phyloP scores from a whole-genome alignment of 345 rosid species.

The Theobroma cacao region DNA sequence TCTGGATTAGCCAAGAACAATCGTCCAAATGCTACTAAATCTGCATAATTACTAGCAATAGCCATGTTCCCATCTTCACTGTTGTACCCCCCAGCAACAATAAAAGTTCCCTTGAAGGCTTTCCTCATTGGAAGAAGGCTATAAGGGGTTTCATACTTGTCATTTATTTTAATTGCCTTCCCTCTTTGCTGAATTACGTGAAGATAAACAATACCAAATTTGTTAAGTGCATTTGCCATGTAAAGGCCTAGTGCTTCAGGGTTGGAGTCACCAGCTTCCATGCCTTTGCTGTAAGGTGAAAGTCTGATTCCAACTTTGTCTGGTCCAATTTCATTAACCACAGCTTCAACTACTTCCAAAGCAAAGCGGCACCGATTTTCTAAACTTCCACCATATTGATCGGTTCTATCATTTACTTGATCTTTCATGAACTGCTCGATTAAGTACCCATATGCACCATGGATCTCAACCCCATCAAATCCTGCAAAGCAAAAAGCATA shows the following conservation, averaged over 20 bases:
- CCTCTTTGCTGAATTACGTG: neutral
- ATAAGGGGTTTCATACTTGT: neutral
- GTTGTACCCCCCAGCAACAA: neutral
- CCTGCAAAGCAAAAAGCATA: neutral
- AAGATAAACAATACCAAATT: neutral
- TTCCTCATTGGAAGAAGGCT: conserved; percentile 3
- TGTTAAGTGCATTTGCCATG: neutral
- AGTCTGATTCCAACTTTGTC: conserved; percentile 6
- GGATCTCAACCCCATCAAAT: conserved; percentile 19
- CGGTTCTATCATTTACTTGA: conserved; percentile 2
- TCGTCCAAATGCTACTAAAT: neutral
- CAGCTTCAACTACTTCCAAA: conserved; percentile 1
- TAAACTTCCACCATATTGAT: conserved; percentile 1
- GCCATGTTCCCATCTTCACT: conserved; percentile 1
- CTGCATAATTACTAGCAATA: neutral
- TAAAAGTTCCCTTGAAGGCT: neutral
- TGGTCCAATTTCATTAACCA: conserved; percentile 4
- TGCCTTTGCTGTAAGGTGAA: neutral
- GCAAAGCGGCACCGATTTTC: conserved; percentile 2
- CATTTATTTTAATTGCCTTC: neutral
- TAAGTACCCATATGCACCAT: conserved; percentile 30
- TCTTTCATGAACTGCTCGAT: conserved; percentile 56
- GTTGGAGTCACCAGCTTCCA: neutral
- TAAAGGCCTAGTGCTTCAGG: neutral
- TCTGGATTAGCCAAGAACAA: conserved; percentile 3